Base-by-base conservation (phyloP, 1,139 yeast genomes). In the Pichia cactophila region DNA sequence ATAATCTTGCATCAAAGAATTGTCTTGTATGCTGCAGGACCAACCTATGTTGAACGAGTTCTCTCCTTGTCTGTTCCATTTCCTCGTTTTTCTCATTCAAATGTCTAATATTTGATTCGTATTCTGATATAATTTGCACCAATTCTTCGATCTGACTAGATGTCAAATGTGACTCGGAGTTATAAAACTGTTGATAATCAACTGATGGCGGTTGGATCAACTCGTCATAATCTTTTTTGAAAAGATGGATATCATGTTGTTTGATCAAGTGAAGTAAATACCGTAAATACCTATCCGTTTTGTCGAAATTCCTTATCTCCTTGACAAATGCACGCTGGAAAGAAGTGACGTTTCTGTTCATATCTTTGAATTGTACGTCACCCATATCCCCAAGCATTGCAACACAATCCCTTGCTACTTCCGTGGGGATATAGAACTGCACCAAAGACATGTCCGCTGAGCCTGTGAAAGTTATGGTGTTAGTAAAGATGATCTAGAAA, bases 361-460 rank as follows among this genome's bases (percentile, higher is more conserved):
- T 74, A 67, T 92, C 97, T 53, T 96, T 77, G 67, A 94, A 89
- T 63, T 94, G 97, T 31, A 92, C 85, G 49, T 78, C 72, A 1
- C 96, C 96, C 52, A 84, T 70, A 54, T 81, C 80, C 9, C 98
- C 98, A 41, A 92, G 70, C 3, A 83, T 78, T 48, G 85, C 82
- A 14, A 89, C 94, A 53, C 88, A 82, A 54, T 89, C 95, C 55
- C 97, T 74, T 8, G 95, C 86, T 53, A 88, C 80, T 66, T 92
- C 98, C 35, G 83, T 80, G n/a, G 97, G 88, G 47, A 92, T 81
- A 67, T 86, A 92, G 64, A 92, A 78, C 70, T 92, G 97, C 41
- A 90, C 89, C 56, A 90, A 75, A 42, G 89, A 77, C 97, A 92
- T 90, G 51, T 94, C 95, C 69, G 97, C 97, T 49, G 97, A 86